phyloP scores from a whole-genome alignment of 1,284 basidiomycete genomes.

The Schizopora paradoxa region DNA sequence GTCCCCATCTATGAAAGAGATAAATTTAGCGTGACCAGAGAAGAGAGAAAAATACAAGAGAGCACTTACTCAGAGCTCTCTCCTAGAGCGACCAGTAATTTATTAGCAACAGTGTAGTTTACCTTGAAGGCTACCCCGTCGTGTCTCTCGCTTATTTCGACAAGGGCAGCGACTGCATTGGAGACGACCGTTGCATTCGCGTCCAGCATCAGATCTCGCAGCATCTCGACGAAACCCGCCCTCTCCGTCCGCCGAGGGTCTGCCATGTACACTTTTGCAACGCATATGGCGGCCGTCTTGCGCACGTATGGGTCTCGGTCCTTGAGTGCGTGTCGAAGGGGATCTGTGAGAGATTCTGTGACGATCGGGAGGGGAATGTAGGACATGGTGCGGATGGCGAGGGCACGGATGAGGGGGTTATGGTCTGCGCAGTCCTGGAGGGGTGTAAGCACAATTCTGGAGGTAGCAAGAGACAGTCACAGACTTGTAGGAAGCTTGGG shows the following conservation, averaged over 20 bases:
- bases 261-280: constrained; percentile 85
- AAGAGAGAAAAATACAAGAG: constrained; percentile 6
- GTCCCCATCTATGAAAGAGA: constrained; percentile 76
- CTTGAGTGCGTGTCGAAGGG: constrained; percentile 81
- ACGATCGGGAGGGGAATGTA: constrained; percentile 87
- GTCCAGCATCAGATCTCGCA: constrained; percentile 88
- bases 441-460: constrained; percentile 4
- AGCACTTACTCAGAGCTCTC: constrained; percentile 85
- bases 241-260: constrained; percentile 83
- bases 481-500: constrained; percentile 82
- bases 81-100: constrained; percentile 76
- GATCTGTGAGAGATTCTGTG: constrained; percentile 76
- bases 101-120: constrained; percentile 78
- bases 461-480: constrained; percentile 14
- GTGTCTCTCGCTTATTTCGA: constrained; percentile 85
- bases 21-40: constrained; percentile 9
- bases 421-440: constrained; percentile 84
- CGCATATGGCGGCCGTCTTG: constrained; percentile 92
- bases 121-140: constrained; percentile 88
- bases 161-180: constrained; percentile 91
- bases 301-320: constrained; percentile 94
- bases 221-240: constrained; percentile 77
- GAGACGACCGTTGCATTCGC: constrained; percentile 91
- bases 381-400: constrained; percentile 94
- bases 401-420: constrained; percentile 87